Evolutionary conservation across 2,329 filamentous ascomycete species (phyloP).

Genomic region (Aureobasidium sp.): DNA sequence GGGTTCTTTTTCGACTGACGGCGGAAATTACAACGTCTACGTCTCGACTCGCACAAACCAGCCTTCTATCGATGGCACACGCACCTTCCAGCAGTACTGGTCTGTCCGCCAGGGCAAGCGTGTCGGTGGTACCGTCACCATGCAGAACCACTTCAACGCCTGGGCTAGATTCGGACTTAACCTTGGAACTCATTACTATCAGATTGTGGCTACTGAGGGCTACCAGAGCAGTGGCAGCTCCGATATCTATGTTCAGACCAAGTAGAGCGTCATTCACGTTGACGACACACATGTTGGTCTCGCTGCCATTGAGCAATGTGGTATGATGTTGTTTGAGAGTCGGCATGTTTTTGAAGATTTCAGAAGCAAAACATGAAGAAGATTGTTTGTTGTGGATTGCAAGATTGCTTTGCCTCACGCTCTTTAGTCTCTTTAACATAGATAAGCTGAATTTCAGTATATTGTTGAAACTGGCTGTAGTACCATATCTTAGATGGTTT

Average conservation of each 20-base stretch:
- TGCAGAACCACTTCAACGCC: conserved; percentile 47
- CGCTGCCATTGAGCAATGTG: neutral
- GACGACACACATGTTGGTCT: neutral
- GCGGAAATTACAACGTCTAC: conserved; percentile 48
- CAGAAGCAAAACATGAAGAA: neutral
- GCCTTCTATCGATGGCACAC: conserved; percentile 48
- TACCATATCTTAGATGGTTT: neutral
- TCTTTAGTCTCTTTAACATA: neutral
- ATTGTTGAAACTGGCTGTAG: neutral
- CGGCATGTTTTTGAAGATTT: neutral
- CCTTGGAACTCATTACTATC: conserved; percentile 46
- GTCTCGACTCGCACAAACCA: conserved; percentile 38
- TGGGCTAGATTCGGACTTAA: conserved; percentile 44
- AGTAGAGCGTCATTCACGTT: neutral
- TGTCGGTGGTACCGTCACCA: conserved; percentile 44
- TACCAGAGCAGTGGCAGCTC: conserved; percentile 34
- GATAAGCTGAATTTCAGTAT: neutral
- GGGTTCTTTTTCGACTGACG: conserved; percentile 46
- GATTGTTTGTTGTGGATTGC: neutral
- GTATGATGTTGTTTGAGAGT: neutral
- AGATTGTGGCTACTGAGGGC: conserved; percentile 44
- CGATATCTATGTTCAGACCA: conserved; percentile 19
- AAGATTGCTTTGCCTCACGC: neutral
- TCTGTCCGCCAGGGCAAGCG: conserved; percentile 47
- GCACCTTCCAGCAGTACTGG: conserved; percentile 51